These are phyloP conservation scores for Ophiostoma triangulosporum DNA, from an alignment of 2,329 filamentous ascomycete species.

Conservation along the genomic window DNA sequence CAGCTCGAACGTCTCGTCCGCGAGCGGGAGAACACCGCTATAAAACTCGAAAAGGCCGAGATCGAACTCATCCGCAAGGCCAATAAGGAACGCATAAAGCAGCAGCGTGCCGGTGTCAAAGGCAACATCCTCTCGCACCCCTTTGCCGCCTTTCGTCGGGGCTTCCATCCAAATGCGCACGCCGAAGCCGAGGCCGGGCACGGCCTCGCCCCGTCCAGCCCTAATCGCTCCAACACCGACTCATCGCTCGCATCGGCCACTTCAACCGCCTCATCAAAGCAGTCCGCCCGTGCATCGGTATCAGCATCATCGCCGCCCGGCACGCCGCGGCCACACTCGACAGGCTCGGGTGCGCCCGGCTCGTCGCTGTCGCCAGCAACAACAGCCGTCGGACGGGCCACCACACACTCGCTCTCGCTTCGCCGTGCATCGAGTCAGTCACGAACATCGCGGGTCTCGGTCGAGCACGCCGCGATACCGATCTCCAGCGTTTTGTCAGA, in stretches of 20 bases:
- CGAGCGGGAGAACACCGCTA: constrained; percentile 59
- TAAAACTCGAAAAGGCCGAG: constrained; percentile 72
- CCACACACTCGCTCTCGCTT: background rate
- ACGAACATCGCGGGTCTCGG: background rate
- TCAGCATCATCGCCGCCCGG: background rate
- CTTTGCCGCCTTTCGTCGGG: background rate
- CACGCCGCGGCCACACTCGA: background rate
- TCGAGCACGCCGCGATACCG: background rate
- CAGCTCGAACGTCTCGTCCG: constrained; percentile 66
- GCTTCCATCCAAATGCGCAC: background rate
- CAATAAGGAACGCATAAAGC: constrained; percentile 47
- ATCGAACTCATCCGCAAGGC: constrained; percentile 65
- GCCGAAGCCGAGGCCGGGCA: background rate
- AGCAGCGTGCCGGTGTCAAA: constrained; percentile 13
- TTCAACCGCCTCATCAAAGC: background rate
- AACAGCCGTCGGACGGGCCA: background rate
- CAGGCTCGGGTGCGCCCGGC: background rate
- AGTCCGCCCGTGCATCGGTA: background rate
- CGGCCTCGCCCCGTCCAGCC: background rate
- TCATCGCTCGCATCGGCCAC: constrained; percentile 1
- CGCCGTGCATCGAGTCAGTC: background rate
- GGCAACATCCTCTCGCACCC: constrained; percentile 5
- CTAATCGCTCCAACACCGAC: background rate
- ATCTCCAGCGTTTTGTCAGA: background rate
- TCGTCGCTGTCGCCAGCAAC: background rate